These are phyloP conservation scores for Corrigiola litoralis DNA, from an alignment of 179 eudicot species.

Conservation along the genomic window DNA sequence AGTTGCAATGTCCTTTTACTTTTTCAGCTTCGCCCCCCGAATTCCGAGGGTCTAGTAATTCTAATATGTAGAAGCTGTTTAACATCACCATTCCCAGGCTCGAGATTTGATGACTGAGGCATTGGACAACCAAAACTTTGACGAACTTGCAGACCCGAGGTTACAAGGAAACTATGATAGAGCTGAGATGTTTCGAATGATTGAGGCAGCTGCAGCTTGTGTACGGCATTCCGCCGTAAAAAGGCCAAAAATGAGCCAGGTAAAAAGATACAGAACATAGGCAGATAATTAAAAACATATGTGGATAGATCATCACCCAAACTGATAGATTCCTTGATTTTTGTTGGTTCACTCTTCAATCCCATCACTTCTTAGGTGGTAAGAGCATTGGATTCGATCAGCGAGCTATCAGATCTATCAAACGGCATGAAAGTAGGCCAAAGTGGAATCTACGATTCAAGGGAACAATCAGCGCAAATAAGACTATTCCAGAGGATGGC, in stretches of 20 bases:
- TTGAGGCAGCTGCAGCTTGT: conserved; percentile 97
- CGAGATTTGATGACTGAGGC: conserved; percentile 78
- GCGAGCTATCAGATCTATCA: conserved; percentile 54
- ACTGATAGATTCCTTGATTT: not conserved
- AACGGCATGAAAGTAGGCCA: conserved; percentile 90
- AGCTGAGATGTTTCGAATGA: conserved; percentile 72
- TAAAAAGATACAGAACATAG: conserved; percentile 24
- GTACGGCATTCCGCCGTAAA: conserved; percentile 79
- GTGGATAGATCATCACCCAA: not conserved
- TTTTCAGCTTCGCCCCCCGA: too few species aligned
- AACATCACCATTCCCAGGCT: conserved; percentile 45
- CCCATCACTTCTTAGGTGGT: conserved; percentile 46
- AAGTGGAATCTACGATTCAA: conserved; percentile 60
- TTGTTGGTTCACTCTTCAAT: not conserved
- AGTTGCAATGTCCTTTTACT: conserved; percentile 14
- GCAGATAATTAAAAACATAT: not conserved
- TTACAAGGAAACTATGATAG: conserved; percentile 59
- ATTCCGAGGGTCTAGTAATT: not conserved
- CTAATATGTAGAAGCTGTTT: not conserved
- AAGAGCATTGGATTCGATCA: conserved; percentile 68
- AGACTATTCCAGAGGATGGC: conserved; percentile 87
- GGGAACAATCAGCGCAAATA: conserved; percentile 86
- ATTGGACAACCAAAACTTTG: conserved; percentile 62
- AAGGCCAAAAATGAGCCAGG: conserved; percentile 95
- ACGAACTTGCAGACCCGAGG: conserved; percentile 67